phyloP scores from a whole-genome alignment of 1,284 basidiomycete species.

The Moniliophthora roreri region DNA sequence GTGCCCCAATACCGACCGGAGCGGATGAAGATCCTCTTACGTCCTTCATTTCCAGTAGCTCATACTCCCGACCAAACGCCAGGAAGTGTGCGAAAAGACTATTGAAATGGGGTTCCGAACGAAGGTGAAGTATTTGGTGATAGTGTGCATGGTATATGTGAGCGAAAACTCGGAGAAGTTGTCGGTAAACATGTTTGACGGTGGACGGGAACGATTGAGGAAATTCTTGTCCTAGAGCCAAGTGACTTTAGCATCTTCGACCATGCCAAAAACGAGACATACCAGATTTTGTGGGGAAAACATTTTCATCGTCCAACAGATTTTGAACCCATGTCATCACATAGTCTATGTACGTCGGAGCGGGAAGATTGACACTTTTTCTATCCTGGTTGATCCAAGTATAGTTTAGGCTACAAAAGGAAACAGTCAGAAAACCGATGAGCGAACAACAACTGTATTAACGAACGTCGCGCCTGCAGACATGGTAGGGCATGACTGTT shows the following conservation, averaged over 20 bases:
- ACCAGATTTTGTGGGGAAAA: conserved; percentile 97
- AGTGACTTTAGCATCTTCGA: conserved; percentile 4
- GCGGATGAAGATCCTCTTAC: conserved; percentile 70
- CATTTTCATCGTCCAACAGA: conserved; percentile 87
- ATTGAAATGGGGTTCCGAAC: conserved; percentile 96
- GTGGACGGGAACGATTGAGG: conserved; percentile 88
- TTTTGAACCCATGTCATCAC: conserved; percentile 99
- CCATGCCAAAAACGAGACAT: conserved; percentile 21
- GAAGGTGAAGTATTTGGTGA: conserved; percentile 88
- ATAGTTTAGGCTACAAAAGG: conserved; percentile 77
- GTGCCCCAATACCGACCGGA: conserved; percentile 75
- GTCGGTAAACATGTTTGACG: conserved; percentile 95
- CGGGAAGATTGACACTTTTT: conserved; percentile 90
- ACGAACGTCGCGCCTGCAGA: conserved; percentile 85
- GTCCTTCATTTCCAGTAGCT: conserved; percentile 88
- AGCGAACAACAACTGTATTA: conserved; percentile 1
- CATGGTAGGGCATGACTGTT: conserved; percentile 91
- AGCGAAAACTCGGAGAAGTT: conserved; percentile 95
- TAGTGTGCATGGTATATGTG: conserved; percentile 98
- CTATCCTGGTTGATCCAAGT: conserved; percentile 98
- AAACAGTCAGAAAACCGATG: conserved; percentile 1
- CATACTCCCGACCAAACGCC: conserved; percentile 92
- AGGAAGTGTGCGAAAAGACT: conserved; percentile 98
- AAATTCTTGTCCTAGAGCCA: conserved; percentile 79
- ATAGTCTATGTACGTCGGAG: conserved; percentile 98